Evolutionary conservation across 352 stramenopile species (phyloP), one percentile per base, ranked within the genome.

Genomic region (Saprolegnia parasitica): DNA sequence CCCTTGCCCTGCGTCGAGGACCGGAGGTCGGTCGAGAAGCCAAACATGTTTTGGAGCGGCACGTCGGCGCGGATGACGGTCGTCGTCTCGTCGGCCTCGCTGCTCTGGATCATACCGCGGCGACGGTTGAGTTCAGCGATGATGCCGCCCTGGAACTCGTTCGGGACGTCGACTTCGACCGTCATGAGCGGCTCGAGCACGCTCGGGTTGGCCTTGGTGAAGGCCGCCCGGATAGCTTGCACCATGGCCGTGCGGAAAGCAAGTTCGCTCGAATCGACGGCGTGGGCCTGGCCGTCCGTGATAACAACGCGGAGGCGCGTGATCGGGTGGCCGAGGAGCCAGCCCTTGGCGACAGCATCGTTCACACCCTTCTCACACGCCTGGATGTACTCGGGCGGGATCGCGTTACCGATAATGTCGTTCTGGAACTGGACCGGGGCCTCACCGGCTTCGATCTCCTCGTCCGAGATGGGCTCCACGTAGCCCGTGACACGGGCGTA

Each of bases 21-120:
- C 57, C 96, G 86, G 61, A 99, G 71, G 71, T 98, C 96, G 21
- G 96, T 99, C 32, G 93, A 98, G 78, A 99, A 99, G 2, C 97
- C 97, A 82, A 99, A 99, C 96, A 99, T 99, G 76, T 98, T 91
- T 74, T 95, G 96, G 62, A 99, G 81, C 35, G 97, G 97, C 73
- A 99, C 96, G 71, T 98, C 86, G 73, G 86, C 91, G 62, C 96
- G 93, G 57, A 98, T 79, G 35, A 95, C 88, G 72, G 89, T 97
- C 55, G 88, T 84, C 75, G 98, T 84, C 55, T 99, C 96, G 74
- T 97, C 97, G 73, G 97, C 88, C 75, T 98, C 96, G 72, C 86
- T 98, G 75, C 79, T 97, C 81, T 98, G 95, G 67, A 98, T 98
- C 74, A 98, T 85, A 60, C 95, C 95, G 67, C 95, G 97, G 49